Conservation (phyloP, 208 protist genomes). For the Wallacemonas collosoma region DNA sequence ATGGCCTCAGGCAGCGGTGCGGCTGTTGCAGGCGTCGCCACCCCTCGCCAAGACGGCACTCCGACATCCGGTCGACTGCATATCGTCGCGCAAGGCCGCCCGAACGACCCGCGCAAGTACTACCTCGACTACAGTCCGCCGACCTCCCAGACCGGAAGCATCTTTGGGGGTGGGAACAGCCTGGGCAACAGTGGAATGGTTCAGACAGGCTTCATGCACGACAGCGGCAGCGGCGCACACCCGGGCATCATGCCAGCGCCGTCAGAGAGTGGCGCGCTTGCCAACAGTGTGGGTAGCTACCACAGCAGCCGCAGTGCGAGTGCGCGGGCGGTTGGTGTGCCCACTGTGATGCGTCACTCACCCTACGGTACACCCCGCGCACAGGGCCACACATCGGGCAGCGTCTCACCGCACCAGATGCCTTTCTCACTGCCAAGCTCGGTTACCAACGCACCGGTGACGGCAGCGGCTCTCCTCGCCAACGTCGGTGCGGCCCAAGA, state of each 20-base stretch:
- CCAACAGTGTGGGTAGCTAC: slow-evolving; percentile 10
- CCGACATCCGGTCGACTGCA: slow-evolving; percentile 8
- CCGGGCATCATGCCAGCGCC: background rate
- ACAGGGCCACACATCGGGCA: background rate
- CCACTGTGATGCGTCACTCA: slow-evolving; percentile 5
- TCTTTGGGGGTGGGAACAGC: slow-evolving; percentile 8
- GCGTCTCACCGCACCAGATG: slow-evolving; percentile 2
- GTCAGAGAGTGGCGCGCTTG: background rate
- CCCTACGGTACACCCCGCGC: slow-evolving; percentile 11
- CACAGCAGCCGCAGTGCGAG: background rate
- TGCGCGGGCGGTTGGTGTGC: background rate
- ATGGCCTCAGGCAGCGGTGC: background rate
- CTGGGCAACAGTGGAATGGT: slow-evolving; percentile 1
- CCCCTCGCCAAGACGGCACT: slow-evolving; percentile 1
- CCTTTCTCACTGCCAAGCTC: slow-evolving; percentile 3
- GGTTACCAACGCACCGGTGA: background rate
- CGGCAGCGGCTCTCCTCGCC: no score
- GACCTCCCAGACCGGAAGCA: slow-evolving; percentile 17
- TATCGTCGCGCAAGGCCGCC: slow-evolving; percentile 7
- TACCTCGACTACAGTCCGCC: slow-evolving; percentile 36
- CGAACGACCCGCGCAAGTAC: slow-evolving; percentile 38
- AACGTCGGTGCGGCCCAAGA: background rate
- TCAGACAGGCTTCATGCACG: no score
- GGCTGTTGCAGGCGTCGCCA: background rate
- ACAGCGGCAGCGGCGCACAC: slow-evolving; percentile 9